These are phyloP conservation scores for Xylaria acuta DNA, from an alignment of 495 filamentous ascomycete genomes.

Conservation along the genomic window DNA sequence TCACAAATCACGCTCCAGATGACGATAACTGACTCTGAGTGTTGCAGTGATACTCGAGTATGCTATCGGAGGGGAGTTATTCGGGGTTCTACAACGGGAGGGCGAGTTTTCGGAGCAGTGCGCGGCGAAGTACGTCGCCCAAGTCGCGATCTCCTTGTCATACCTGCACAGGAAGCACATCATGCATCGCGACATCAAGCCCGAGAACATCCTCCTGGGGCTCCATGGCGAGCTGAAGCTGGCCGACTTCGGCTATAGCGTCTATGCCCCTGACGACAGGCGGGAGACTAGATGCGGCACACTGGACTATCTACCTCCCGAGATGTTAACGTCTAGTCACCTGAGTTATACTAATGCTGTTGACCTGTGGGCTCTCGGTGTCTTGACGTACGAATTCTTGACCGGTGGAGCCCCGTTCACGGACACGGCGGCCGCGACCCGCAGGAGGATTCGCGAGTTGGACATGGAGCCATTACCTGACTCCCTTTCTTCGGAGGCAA, in stretches of 20 bases:
- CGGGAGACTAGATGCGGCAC: conserved; percentile 74
- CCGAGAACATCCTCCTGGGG: conserved; percentile 74
- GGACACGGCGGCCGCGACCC: conserved; percentile 56
- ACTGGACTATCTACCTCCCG: conserved; percentile 42
- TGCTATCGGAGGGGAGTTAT: conserved; percentile 91
- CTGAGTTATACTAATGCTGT: conserved; percentile 68
- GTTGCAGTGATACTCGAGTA: conserved; percentile 83
- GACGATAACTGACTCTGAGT: not conserved
- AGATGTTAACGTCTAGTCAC: conserved; percentile 55
- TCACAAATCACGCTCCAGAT: not conserved
- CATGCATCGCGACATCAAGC: conserved; percentile 77
- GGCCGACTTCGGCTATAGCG: conserved; percentile 73
- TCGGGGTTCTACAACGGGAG: conserved; percentile 90
- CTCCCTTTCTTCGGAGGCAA: conserved; percentile 53
- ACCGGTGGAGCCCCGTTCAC: conserved; percentile 80
- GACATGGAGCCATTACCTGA: conserved; percentile 41
- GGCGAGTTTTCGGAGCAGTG: conserved; percentile 91
- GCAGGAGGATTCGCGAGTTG: conserved; percentile 34
- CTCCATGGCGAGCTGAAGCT: conserved; percentile 66
- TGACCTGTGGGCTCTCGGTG: conserved; percentile 77
- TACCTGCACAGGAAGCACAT: conserved; percentile 55
- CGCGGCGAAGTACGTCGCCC: conserved; percentile 92
- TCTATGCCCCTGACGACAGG: conserved; percentile 64
- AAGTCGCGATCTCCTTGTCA: conserved; percentile 71
- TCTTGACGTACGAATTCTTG: conserved; percentile 80